A percentile compares a stretch with the other conserved stretches of the same genome.
phyloP scores from a whole-genome alignment of 228 moss, liverwort and hornwort species.

The Sphagnum fallax region DNA sequence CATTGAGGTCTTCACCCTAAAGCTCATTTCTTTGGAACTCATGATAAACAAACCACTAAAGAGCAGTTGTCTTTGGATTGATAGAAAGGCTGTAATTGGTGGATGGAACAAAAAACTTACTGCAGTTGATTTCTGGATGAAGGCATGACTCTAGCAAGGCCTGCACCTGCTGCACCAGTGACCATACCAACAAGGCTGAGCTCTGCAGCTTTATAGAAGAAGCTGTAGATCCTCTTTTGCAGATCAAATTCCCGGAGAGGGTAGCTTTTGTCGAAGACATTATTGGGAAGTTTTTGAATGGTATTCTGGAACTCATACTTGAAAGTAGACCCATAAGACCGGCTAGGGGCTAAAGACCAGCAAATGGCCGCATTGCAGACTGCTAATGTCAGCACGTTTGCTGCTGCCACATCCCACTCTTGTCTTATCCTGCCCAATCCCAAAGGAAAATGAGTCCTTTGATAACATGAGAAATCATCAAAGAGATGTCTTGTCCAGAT shows the following conservation, averaged over 20 bases:
- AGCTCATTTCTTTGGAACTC: too few relatives aligned
- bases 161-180: conserved; percentile 39
- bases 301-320: conserved; percentile 88
- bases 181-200: conserved; percentile 66
- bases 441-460: too few relatives aligned
- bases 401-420: conserved; percentile 92
- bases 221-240: conserved; percentile 70
- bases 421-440: conserved; percentile 66
- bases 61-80: neutral
- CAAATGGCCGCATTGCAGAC: conserved; percentile 79
- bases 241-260: conserved; percentile 81
- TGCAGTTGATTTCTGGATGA: conserved; percentile 31
- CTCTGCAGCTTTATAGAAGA: conserved; percentile 82
- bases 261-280: conserved; percentile 89
- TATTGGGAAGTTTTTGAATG: conserved; percentile 88
- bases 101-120: neutral
- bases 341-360: conserved; percentile 86
- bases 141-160: conserved; percentile 31
- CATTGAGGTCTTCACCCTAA: neutral
- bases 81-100: neutral
- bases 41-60: neutral
- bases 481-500: neutral
- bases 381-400: conserved; percentile 83
- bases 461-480: too few relatives aligned
- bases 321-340: conserved; percentile 94